Evolutionary conservation across 1,139 yeast species (phyloP), one percentile per base, ranked within the genome.

Genomic region (Hansenula sp.): DNA sequence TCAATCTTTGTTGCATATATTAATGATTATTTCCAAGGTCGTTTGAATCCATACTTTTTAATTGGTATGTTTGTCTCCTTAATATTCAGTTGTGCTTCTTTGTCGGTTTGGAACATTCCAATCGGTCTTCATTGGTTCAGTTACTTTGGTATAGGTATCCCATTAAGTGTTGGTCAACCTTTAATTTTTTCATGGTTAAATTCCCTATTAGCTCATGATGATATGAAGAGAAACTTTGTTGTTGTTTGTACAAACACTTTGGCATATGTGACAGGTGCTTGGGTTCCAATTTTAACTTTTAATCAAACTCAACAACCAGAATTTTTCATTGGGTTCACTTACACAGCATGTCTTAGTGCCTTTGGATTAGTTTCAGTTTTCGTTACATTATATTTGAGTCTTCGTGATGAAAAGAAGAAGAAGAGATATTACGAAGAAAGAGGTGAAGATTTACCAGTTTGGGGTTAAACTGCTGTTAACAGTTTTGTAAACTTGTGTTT

Each of bases 231-330:
- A 44, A 71, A 70, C 47, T 66, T 73, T 41, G 63, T 71, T 21
- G 75, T 75, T 27, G 77, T 72, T 4, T 48, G 59, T 25, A 75
- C 79, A 12, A 75, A 75, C 49, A 67, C 70, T 9, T 57, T 71
- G 40, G 77, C 79, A 1, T 75, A 75, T 46, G 17, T 25, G 8
- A 33, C 30, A 3, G 50, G 30, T 33, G 30, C 36, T 18, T 33
- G 29, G 29, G 56, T 62, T 13, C 66, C 66, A 1, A 66, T 71
- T 29, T 56, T 70, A 32, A 72, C 69, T 1, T 72, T 75, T 74
- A 62, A 67, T 45, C 65, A 78, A 8, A 52, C 53, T 11, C 73
- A 68, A 41, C 59, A 66, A 45, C 80, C 80, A 0, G 44, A 47
- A 22, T 75, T 73, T 52, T 61, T 51, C 44, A 58, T 68, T 42